These are phyloP conservation scores for Pelargonium myrrhifolium DNA, from an alignment of 441 rosid genomes.

Conservation along the genomic window DNA sequence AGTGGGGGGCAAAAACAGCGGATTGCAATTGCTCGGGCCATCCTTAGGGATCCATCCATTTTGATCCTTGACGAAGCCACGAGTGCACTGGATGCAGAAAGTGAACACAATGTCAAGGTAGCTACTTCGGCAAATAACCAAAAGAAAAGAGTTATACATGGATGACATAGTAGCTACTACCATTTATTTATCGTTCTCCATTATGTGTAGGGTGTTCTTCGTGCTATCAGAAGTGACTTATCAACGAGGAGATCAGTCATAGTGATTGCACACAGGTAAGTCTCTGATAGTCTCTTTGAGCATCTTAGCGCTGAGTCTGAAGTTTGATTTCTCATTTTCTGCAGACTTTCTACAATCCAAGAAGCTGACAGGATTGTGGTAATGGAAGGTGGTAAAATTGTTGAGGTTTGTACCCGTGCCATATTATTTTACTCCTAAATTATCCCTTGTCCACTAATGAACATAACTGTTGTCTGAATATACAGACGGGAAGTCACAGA, in stretches of 20 bases:
- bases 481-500: slow-evolving; percentile 67
- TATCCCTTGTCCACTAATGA: neutral
- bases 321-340: slow-evolving; percentile 18
- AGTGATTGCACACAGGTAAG: slow-evolving; percentile 83
- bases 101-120: slow-evolving; percentile 93
- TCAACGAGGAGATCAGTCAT: slow-evolving; percentile 64
- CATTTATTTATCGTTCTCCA: slow-evolving; percentile 7
- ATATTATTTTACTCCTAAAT: slow-evolving; percentile 1
- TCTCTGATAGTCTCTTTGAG: slow-evolving; percentile 7
- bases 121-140: slow-evolving; percentile 2
- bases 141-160: neutral
- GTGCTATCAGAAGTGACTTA: slow-evolving; percentile 48
- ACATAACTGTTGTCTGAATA: slow-evolving; percentile 5
- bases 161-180: neutral
- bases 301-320: neutral
- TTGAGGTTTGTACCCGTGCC: slow-evolving; percentile 46
- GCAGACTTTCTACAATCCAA: slow-evolving; percentile 84
- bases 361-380: slow-evolving; percentile 88
- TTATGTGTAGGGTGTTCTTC: slow-evolving; percentile 63
- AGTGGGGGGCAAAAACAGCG: slow-evolving; percentile 98
- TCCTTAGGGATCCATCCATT: slow-evolving; percentile 82
- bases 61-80: slow-evolving; percentile 95
- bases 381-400: slow-evolving; percentile 66
- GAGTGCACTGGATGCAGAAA: slow-evolving; percentile 92
- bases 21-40: slow-evolving; percentile 92